Conservation (phyloP, 208 protist genomes). For the Trypanosoma melophagium region DNA sequence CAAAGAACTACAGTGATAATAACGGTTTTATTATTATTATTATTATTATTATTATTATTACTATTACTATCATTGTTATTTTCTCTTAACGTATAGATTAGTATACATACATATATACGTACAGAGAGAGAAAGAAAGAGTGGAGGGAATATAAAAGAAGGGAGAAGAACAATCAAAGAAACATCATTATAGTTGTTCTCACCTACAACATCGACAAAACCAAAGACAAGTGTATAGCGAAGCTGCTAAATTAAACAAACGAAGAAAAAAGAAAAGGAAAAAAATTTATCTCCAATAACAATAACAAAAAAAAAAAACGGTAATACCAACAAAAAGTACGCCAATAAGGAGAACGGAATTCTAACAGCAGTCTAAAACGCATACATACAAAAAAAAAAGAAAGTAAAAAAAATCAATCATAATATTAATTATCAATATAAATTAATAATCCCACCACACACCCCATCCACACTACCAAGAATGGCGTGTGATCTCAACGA, state of each 20-base stretch:
- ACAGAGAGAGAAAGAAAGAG: not conserved
- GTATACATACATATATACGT: not conserved
- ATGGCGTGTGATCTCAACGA: slow-evolving; percentile 51
- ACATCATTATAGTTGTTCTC: too few relatives aligned
- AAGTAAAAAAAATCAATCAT: slow-evolving; percentile 1
- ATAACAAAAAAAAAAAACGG: too few relatives aligned
- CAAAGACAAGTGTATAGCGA: too few relatives aligned
- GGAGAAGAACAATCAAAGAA: too few relatives aligned
- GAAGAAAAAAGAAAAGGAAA: too few relatives aligned
- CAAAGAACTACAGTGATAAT: too few relatives aligned
- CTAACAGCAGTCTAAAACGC: not conserved
- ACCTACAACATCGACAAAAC: too few relatives aligned
- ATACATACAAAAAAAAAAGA: slow-evolving; percentile 16
- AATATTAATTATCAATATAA: slow-evolving; percentile 8
- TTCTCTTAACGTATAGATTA: not conserved
- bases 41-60: slow-evolving; percentile 17
- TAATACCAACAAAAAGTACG: not conserved
- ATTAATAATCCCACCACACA: too few relatives aligned
- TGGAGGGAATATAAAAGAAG: too few relatives aligned
- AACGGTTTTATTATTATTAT: not conserved
- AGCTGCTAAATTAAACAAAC: too few relatives aligned
- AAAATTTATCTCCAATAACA: too few relatives aligned
- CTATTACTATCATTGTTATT: not conserved
- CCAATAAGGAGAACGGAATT: not conserved
- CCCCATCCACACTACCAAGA: too few relatives aligned